phyloP scores from a whole-genome alignment of 192 early-diverging fungal species.

The Chytriomyces sp. region DNA sequence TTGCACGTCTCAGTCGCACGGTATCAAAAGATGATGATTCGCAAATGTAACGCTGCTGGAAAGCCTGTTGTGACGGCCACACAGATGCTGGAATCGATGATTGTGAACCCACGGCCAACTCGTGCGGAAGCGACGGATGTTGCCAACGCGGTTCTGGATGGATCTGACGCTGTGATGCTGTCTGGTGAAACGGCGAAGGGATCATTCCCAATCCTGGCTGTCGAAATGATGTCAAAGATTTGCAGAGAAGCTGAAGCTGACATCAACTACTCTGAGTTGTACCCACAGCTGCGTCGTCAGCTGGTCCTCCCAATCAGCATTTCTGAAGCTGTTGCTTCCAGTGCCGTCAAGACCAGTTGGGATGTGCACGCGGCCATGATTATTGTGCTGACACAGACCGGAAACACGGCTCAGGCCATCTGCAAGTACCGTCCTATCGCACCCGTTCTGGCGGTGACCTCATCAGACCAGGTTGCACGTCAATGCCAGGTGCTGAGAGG shows the following conservation, averaged over 20 bases:
- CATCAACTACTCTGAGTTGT: slow-evolving; percentile 93
- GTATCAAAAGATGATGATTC: slow-evolving; percentile 97
- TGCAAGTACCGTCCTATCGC: slow-evolving; percentile 93
- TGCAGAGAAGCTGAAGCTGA: slow-evolving; percentile 90
- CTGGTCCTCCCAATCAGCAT: slow-evolving; percentile 76
- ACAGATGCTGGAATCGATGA: slow-evolving; percentile 88
- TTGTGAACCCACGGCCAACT: slow-evolving; percentile 93
- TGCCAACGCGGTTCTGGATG: slow-evolving; percentile 97
- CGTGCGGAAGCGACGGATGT: slow-evolving; percentile 98
- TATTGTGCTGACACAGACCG: slow-evolving; percentile 84
- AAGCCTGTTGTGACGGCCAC: slow-evolving; percentile 97
- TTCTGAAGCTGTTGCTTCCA: slow-evolving; percentile 91
- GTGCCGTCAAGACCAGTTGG: slow-evolving; percentile 66
- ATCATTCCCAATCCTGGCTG: slow-evolving; percentile 85
- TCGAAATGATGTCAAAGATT: slow-evolving; percentile 94
- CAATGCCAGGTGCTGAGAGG: slow-evolving; percentile 59
- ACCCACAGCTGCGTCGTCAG: slow-evolving; percentile 83
- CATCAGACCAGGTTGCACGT: slow-evolving; percentile 56
- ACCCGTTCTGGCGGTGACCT: slow-evolving; percentile 91
- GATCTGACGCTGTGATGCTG: slow-evolving; percentile 98
- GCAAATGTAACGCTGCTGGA: slow-evolving; percentile 95
- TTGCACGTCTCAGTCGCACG: slow-evolving; percentile 46
- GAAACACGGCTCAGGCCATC: slow-evolving; percentile 85
- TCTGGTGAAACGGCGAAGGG: slow-evolving; percentile 99
- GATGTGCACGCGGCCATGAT: slow-evolving; percentile 67